Base-by-base conservation (phyloP, 305 asterid genomes). In the Fraxinus velutina region DNA sequence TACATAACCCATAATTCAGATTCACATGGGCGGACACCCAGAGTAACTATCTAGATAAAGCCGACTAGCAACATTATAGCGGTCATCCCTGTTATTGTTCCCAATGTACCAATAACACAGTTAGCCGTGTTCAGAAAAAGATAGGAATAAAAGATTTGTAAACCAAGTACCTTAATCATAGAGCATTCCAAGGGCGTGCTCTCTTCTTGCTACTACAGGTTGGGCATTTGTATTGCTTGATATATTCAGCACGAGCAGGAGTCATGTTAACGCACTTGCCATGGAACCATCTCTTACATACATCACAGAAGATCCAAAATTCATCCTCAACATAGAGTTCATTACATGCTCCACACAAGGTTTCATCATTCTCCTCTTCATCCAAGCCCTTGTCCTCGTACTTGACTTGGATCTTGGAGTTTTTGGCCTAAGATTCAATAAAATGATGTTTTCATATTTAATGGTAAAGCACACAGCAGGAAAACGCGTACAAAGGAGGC, bases 221-320 rank as follows among this genome's bases (percentile, higher is more conserved):
- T 12, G 92, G 90, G 84, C 92, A 89, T 71, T 89, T 86, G 85
- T 87, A 89, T 78, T 86, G 86, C 87, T 89, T 86, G 76, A 89
- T 89, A 55, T 84, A 87, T 79, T 87, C 89, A 44, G 92, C 92
- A 83, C 81, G 86, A 5, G 89, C 92, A 36, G 90, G 90, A 66
- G 90, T 87, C 79, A 89, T 84, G 84, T 87, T 89, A 83, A 89
- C 90, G 10, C 92, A 87, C 82, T 89, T 84, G 13, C 92, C 92
- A 74, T 89, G 90, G 89, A 84, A 87, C 92, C 89, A 89, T 80
- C 77, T 85, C 86, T 89, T 90, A 55, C 92, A 89, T 13, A 83
- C 71, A 78, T 89, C 92, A 37, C 90, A 89, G n/a, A 86, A 87
- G 78, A 89, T 89, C 92, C 92, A 87, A 64, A 89, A 89, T 50